Evolutionary conservation across 345 rosid genomes (phyloP).

Genomic region (Citrus sp.): DNA sequence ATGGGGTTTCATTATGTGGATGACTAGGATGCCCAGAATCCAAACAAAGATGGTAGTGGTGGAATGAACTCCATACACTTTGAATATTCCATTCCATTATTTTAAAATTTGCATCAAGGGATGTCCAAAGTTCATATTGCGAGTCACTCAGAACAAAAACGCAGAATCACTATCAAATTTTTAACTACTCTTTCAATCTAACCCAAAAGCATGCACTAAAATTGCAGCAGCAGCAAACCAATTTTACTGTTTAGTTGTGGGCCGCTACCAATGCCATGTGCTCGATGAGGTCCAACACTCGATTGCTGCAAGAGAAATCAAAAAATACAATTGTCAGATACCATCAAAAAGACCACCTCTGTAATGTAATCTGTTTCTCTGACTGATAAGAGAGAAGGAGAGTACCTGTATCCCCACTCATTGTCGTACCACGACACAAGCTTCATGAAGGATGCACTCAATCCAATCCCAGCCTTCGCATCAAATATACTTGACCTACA

Average conservation of each 20-base stretch:
- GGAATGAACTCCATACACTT: not conserved
- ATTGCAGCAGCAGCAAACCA: not conserved
- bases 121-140: not conserved
- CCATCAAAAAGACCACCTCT: not conserved
- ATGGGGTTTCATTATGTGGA: not conserved
- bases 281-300: slow-evolving; percentile 93
- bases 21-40: not conserved
- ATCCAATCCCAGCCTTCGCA: slow-evolving; percentile 95
- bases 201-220: not conserved
- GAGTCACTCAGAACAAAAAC: not conserved
- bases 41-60: not conserved
- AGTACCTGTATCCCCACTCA: slow-evolving; percentile 99
- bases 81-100: slow-evolving; percentile 12
- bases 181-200: slow-evolving; percentile 17
- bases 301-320: slow-evolving; percentile 59
- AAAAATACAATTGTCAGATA: slow-evolving; percentile 1
- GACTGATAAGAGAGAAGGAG: not conserved
- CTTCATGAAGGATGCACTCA: slow-evolving; percentile 79
- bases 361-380: not conserved
- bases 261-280: slow-evolving; percentile 93
- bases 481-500: slow-evolving; percentile 97
- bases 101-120: slow-evolving; percentile 7
- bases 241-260: slow-evolving; percentile 20
- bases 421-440: slow-evolving; percentile 96
- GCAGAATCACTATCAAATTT: not conserved